Evolutionary conservation across 2,329 filamentous ascomycete species (phyloP).

Genomic region (Graphium sp.): DNA sequence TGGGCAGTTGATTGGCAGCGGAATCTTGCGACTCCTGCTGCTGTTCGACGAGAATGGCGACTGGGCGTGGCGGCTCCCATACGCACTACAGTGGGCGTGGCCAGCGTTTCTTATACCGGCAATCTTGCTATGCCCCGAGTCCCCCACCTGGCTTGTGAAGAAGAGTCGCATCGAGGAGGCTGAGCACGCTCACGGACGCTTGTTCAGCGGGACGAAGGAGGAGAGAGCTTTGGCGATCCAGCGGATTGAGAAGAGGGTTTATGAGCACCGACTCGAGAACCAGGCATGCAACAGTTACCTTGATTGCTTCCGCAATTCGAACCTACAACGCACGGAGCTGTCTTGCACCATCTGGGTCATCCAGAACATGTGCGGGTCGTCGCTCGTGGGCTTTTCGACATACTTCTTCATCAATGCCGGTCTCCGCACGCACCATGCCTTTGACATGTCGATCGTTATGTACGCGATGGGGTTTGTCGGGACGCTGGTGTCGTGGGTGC

Average conservation of each 20-base stretch:
- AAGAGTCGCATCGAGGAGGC: constrained; percentile 15
- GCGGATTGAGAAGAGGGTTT: constrained; percentile 9
- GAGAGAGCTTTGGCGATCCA: constrained; percentile 12
- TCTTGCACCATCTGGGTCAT: constrained; percentile 13
- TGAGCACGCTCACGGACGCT: constrained; percentile 9
- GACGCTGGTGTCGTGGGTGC: constrained; percentile 20
- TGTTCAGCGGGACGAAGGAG: constrained; percentile 10
- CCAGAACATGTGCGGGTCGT: constrained; percentile 12
- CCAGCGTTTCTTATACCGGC: constrained; percentile 18
- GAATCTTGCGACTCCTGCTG: constrained; percentile 18
- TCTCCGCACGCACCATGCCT: constrained; percentile 10
- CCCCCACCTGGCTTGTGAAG: constrained; percentile 27
- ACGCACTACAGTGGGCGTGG: constrained; percentile 26
- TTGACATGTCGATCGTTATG: constrained; percentile 13
- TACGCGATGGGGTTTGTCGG: constrained; percentile 19
- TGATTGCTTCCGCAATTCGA: constrained; percentile 22
- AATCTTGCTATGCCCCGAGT: constrained; percentile 16
- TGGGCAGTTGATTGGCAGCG: constrained; percentile 21
- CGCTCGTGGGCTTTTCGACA: constrained; percentile 16
- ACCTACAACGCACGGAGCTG: constrained; percentile 21
- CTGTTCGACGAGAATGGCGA: constrained; percentile 14
- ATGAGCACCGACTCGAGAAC: constrained; percentile 7
- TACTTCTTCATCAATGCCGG: constrained; percentile 18
- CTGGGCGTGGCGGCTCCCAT: constrained; percentile 24
- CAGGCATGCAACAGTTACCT: constrained; percentile 12